These are phyloP conservation scores for Phaeosphaeria sp. DNA, from an alignment of 2,329 filamentous ascomycete genomes.

Conservation along the genomic window DNA sequence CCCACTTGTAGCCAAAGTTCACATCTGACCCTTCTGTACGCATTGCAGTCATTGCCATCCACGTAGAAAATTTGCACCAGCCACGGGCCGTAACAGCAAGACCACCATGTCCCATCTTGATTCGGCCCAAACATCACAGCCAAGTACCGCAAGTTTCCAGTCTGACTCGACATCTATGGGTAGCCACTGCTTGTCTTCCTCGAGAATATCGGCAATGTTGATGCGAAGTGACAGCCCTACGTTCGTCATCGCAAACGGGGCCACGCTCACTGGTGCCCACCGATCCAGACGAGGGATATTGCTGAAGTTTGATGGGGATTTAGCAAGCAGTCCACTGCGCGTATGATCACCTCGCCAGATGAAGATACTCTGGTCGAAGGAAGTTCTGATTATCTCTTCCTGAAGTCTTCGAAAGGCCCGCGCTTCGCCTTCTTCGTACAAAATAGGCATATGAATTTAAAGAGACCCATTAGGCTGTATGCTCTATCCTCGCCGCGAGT, in stretches of 20 bases:
- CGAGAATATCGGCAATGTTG: background rate
- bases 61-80: background rate
- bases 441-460: conserved; percentile 12
- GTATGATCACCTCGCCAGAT: background rate
- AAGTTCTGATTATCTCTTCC: background rate
- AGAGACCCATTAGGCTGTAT: conserved; percentile 14
- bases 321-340: conserved; percentile 27
- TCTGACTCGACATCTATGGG: background rate
- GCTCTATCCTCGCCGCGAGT: conserved; percentile 18
- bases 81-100: background rate
- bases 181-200: background rate
- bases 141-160: background rate
- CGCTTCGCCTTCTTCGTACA: conserved; percentile 14
- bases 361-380: background rate
- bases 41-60: background rate
- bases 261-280: background rate
- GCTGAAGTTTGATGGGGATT: background rate
- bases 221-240: background rate
- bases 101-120: background rate
- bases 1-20: background rate
- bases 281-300: background rate
- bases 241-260: background rate
- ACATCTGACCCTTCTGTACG: background rate
- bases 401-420: conserved; percentile 6
- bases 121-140: background rate